These are phyloP conservation scores for Opeltia flavorubescens DNA, from an alignment of 495 filamentous ascomycete species.

Conservation along the genomic window DNA sequence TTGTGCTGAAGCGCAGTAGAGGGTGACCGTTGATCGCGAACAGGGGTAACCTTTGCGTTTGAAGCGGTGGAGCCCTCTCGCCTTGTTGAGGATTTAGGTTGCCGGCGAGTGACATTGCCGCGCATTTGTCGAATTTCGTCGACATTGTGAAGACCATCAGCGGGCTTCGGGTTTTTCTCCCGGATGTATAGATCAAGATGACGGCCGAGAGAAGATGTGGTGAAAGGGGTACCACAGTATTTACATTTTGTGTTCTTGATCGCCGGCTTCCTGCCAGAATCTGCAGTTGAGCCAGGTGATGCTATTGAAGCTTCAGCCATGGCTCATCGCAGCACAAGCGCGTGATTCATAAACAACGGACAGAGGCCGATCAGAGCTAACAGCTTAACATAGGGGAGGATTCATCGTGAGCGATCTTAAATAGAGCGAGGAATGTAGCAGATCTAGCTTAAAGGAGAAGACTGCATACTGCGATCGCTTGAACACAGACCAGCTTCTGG, in stretches of 20 bases:
- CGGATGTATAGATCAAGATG: conserved; percentile 86
- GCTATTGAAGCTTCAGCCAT: conserved; percentile 18
- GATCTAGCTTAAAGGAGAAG: no score
- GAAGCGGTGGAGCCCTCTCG: conserved; percentile 30
- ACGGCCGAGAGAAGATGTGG: conserved; percentile 81
- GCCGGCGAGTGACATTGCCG: conserved; percentile 68
- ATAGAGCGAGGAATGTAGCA: no score
- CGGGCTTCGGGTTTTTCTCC: conserved; percentile 67
- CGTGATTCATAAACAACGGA: no score
- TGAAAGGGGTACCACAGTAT: conserved; percentile 75
- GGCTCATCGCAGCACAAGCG: background rate
- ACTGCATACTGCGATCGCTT: no score
- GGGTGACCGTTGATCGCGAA: conserved; percentile 12
- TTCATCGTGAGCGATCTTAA: no score
- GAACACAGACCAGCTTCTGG: no score
- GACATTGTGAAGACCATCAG: conserved; percentile 78
- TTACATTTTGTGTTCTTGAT: conserved; percentile 73
- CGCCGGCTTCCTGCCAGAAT: conserved; percentile 29
- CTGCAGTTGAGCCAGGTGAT: conserved; percentile 37
- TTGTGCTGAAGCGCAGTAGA: conserved; percentile 6
- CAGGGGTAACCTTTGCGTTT: conserved; percentile 10
- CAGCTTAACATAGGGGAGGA: no score
- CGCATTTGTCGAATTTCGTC: conserved; percentile 72
- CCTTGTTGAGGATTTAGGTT: conserved; percentile 48
- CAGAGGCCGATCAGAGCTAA: no score